A percentile compares a stretch with the other conserved stretches of the same genome.
Conservation (phyloP, 164 flowering plant genomes). For the Tetrastigma voinierianum region DNA sequence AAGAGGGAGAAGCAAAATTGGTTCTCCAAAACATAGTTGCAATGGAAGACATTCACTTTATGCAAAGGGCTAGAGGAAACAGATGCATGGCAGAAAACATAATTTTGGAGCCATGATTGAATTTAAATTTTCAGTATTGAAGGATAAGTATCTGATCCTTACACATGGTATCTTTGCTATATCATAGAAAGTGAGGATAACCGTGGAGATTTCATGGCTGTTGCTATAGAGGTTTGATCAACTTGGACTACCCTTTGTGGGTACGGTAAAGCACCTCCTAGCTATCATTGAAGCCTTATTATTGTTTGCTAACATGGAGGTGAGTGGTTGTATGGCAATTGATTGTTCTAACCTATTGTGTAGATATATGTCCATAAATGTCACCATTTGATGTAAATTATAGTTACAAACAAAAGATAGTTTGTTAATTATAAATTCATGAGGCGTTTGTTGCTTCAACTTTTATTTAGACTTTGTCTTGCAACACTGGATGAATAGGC, state of each 20-base stretch:
- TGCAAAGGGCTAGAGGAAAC: slow-evolving; percentile 80
- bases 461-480: too few species aligned
- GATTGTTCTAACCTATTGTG: too few species aligned
- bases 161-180: not conserved
- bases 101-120: not conserved
- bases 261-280: not conserved
- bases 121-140: not conserved
- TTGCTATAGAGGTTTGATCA: not conserved
- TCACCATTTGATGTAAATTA: too few species aligned
- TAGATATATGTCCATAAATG: too few species aligned
- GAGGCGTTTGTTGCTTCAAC: too few species aligned
- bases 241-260: not conserved
- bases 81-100: slow-evolving; percentile 19
- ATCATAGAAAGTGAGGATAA: not conserved
- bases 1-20: slow-evolving; percentile 60
- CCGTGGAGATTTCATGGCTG: not conserved
- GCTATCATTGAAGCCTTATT: too few species aligned
- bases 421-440: too few species aligned
- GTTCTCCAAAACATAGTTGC: slow-evolving; percentile 51
- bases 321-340: too few species aligned
- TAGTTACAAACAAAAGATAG: too few species aligned
- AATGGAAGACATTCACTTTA: slow-evolving; percentile 82
- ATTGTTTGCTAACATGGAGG: too few species aligned
- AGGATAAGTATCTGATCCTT: not conserved
- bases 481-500: too few species aligned